Conservation (phyloP, 192 early-diverging fungal genomes). For the Coemansia sp. region DNA sequence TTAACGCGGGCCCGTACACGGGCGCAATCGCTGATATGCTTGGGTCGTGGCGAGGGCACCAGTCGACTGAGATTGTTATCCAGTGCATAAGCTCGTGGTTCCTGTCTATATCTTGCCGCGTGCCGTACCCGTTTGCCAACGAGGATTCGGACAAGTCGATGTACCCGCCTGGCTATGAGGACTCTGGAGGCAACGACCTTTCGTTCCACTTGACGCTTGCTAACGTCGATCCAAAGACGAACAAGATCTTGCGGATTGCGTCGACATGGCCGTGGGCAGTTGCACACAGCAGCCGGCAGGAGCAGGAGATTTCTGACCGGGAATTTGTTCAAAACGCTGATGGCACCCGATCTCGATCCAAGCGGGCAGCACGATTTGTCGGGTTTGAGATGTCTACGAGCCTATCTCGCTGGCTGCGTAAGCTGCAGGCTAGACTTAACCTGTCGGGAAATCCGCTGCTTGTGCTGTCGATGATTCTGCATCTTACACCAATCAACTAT, state of each 20-base stretch:
- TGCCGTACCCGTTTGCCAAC: conserved; percentile 39
- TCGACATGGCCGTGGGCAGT: conserved; percentile 54
- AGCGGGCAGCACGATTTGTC: conserved; percentile 4
- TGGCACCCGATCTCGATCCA: neutral
- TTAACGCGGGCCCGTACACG: conserved; percentile 42
- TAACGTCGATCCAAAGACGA: conserved; percentile 37
- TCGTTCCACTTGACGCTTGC: conserved; percentile 51
- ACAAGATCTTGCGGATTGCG: conserved; percentile 37
- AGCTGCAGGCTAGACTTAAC: conserved; percentile 47
- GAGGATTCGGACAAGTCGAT: conserved; percentile 27
- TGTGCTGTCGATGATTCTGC: conserved; percentile 37
- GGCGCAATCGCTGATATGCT: conserved; percentile 32
- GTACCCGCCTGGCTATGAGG: conserved; percentile 34
- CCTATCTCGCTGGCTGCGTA: conserved; percentile 52
- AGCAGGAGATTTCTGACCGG: conserved; percentile 11
- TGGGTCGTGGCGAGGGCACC: conserved; percentile 38
- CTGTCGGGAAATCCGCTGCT: conserved; percentile 42
- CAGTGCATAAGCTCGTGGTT: conserved; percentile 43
- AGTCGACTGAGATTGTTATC: conserved; percentile 45
- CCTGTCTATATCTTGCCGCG: conserved; percentile 51
- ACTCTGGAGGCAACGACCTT: conserved; percentile 40
- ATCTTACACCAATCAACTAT: conserved; percentile 47
- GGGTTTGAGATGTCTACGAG: conserved; percentile 34
- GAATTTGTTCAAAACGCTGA: neutral
- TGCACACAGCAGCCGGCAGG: conserved; percentile 21